Evolutionary conservation across 2,329 filamentous ascomycete genomes (phyloP), one percentile per base, ranked within the genome.

Genomic region (Kalmusia sp.): DNA sequence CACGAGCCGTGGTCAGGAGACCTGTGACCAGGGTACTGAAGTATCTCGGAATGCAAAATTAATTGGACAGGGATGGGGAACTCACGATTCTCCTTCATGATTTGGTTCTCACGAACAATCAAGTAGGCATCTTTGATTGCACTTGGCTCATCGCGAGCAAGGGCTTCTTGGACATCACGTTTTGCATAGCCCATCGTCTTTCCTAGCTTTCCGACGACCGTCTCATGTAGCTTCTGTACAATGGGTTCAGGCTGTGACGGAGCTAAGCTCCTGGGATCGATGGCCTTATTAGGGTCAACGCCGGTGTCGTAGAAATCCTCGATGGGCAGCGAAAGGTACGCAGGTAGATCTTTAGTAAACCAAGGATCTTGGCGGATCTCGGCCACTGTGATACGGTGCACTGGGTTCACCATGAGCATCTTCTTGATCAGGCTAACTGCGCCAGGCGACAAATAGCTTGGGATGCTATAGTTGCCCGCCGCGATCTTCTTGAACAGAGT

Each of bases 41-140:
- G 33, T 41, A 14, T 43, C n/a, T 55, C 24, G 49, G 35, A 39
- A 40, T 43, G 43, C 31, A 50, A 44, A 19, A 40, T 47, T 45
- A 30, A 50, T 41, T 41, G 33, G 17, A 28, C 19, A 30, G 35
- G 51, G 44, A 45, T 22, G 54, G 40, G 28, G 45, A 43, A 86
- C 91, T 86, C 81, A 96, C 91, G 92, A 73, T 92, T 96, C 50
- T 88, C 88, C 73, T 93, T 90, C 93, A 98, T 98, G 72, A 98
- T 85, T 74, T 97, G 95, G 72, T 98, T 98, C 76, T 99, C 95
- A 48, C 93, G 87, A 22, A 99, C 92, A 73, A 99, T 99, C 77
- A 97, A 88, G 78, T 98, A 99, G 1, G 95, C 95, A 76, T 99
- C 95, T 78, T 99, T 99, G 81, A 99, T 97, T 9, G 95, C 93